Evolutionary conservation across 768 basidiomycete genomes (phyloP), one percentile per base, ranked within the genome.

Genomic region (Thelephora aurantiotincta): DNA sequence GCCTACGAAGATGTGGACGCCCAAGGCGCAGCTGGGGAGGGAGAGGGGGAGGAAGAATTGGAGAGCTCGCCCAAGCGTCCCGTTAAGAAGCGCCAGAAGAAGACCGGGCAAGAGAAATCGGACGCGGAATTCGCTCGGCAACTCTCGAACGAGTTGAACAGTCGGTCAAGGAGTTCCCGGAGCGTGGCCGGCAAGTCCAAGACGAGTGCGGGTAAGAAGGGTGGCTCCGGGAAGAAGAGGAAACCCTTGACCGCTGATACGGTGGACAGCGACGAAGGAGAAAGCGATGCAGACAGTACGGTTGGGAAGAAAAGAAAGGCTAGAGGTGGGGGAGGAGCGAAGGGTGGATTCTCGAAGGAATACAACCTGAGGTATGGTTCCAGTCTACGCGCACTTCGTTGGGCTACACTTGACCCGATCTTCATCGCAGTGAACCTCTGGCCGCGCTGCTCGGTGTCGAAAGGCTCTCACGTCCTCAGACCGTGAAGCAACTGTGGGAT

Each of bases 401-500:
- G 35, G 12, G 11, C 11, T 7, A 50, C 45, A 16, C 33, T 45
- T 38, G 57, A 30, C 50, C 45, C n/a, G 46, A 16, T 26, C 13
- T 48, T 50, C 44, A 34, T 47, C 7, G 13, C 52, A 93, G 91
- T 55, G 79, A 72, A 53, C 79, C 87, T 14, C 66, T 96, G 20
- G 76, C 85, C 1, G 73, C 73, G 11, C 65, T 96, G 20, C 62
- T 89, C n/a, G 69, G 76, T 18, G 68, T 71, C 35, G 74, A 79
- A 19, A 76, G 73, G 56, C 64, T 92, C 43, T 87, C 90, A 36
- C 78, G 92, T 22, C 88, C 89, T 4, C 88, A 92, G 59, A 83
- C 87, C 36, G 92, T 96, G 43, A 94, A 94, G 61, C 77, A 77
- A 48, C 66, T 96, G 11, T 96, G 92, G 92, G 77, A 74, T 11